Evolutionary conservation across 1,139 yeast species (phyloP), one percentile per base, ranked within the genome.

Genomic region (Taphrina confusa): DNA sequence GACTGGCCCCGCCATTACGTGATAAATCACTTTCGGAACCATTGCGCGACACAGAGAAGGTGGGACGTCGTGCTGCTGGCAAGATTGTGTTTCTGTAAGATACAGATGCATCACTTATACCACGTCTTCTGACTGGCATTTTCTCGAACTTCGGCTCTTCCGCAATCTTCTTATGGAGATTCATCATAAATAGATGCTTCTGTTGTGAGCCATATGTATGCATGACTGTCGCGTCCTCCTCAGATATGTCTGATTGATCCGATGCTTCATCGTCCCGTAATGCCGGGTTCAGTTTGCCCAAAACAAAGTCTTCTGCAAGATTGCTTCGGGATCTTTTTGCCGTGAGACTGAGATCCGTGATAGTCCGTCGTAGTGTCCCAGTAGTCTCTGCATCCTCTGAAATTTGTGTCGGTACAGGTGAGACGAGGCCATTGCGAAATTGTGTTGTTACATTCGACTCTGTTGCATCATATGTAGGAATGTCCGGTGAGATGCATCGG

Each of bases 401-500:
- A 4, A 22, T 11, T 22, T 34, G 42, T 12, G 52, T 34, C 16
- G 52, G 34, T 2, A 31, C 42, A 3, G 52, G 52, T 1, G 52
- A 47, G 9, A 33, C 52, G 3, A 33, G 11, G 11, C 34, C 52
- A 22, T 22, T 33, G 8, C 52, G 52, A 14, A 25, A n/a, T 28
- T 25, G 22, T 8, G 30, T 28, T 9, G n/a, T 14, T 16, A 18
- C 2, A 16, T 12, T 27, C 12, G 31, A n/a, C 9, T 44, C 58
- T 3, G 33, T 23, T 34, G 45, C 27, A 16, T 54, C 45, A 16
- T 54, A 30, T 2, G 51, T 54, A 16, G 58, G 58, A 6, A 54
- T 54, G 11, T 54, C 58, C 11, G 58, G 58, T 16, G 58, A 54
- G n/a, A 44, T 44, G 30, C 58, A 54, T n/a, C 58, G 40, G 14